Evolutionary conservation across 2,329 filamentous ascomycete species (phyloP).

Genomic region (Cryphonectria radicalis): DNA sequence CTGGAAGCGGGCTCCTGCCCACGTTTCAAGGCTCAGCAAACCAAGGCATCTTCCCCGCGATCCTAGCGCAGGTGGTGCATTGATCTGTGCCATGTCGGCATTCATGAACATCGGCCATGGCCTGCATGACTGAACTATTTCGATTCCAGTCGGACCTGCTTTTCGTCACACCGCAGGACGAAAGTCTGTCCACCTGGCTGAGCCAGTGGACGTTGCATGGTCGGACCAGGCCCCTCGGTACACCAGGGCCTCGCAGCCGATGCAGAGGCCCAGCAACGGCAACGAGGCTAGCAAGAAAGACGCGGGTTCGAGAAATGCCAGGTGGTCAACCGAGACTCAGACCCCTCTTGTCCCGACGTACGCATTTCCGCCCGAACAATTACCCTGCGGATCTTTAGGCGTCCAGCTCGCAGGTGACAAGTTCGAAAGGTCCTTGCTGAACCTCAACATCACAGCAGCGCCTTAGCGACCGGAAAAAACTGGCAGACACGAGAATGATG

Average conservation of each 20-base stretch:
- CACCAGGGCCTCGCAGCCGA: background rate
- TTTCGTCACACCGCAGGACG: constrained; percentile 14
- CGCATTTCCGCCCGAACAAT: background rate
- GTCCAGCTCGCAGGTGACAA: background rate
- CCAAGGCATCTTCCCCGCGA: constrained; percentile 10
- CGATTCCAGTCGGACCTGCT: background rate
- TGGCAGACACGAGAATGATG: background rate
- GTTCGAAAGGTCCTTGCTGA: background rate
- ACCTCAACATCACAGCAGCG: background rate
- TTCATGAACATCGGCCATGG: background rate
- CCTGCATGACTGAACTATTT: constrained; percentile 9
- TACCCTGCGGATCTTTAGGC: background rate
- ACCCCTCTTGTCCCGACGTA: background rate
- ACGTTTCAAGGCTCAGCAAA: background rate
- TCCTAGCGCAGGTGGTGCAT: constrained; percentile 9
- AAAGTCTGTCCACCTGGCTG: background rate
- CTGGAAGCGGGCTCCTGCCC: background rate
- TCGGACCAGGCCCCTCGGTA: background rate
- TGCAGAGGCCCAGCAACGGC: constrained; percentile 1
- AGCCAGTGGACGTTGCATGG: background rate
- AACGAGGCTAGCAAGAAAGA: background rate
- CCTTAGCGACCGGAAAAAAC: background rate
- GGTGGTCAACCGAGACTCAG: constrained; percentile 5
- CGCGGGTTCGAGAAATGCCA: constrained; percentile 1
- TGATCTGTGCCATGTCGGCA: constrained; percentile 14